Conservation (phyloP, 1,139 yeast genomes). For the Scheffersomyces stambukii region DNA sequence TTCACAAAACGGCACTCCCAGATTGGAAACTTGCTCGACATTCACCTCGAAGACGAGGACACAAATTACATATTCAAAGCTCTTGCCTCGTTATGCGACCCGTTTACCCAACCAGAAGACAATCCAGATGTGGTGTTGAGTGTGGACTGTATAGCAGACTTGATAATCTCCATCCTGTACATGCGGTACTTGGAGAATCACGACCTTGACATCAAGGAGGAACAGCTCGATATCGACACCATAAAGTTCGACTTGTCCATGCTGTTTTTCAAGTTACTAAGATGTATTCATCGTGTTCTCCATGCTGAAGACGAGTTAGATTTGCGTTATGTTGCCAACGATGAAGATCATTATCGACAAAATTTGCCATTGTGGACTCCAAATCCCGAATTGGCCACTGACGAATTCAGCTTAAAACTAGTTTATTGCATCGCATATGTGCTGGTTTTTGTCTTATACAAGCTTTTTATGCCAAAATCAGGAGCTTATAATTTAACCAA, state of each 20-base stretch:
- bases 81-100: conserved; percentile 53
- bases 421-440: conserved; percentile 52
- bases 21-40: conserved; percentile 15
- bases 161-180: conserved; percentile 41
- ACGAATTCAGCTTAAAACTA: conserved; percentile 33
- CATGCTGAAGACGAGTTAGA: conserved; percentile 47
- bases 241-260: conserved; percentile 39
- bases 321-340: conserved; percentile 41
- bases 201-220: conserved; percentile 4
- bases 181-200: conserved; percentile 8
- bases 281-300: conserved; percentile 33
- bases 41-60: conserved; percentile 16
- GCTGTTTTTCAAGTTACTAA: conserved; percentile 38
- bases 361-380: conserved; percentile 54
- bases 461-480: conserved; percentile 37
- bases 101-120: conserved; percentile 65
- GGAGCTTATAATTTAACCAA: conserved; percentile 34
- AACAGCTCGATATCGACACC: conserved; percentile 14
- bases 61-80: conserved; percentile 21
- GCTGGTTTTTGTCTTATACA: conserved; percentile 47
- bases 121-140: conserved; percentile 50
- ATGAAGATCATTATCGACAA: conserved; percentile 38
- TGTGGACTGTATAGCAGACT: conserved; percentile 49
- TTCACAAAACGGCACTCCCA: conserved; percentile 19
- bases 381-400: conserved; percentile 22